A percentile compares a stretch with the other conserved stretches of the same genome.
These are phyloP conservation scores for Hygrophoropsis aurantiaca DNA, from an alignment of 768 basidiomycete genomes.

Conservation along the genomic window DNA sequence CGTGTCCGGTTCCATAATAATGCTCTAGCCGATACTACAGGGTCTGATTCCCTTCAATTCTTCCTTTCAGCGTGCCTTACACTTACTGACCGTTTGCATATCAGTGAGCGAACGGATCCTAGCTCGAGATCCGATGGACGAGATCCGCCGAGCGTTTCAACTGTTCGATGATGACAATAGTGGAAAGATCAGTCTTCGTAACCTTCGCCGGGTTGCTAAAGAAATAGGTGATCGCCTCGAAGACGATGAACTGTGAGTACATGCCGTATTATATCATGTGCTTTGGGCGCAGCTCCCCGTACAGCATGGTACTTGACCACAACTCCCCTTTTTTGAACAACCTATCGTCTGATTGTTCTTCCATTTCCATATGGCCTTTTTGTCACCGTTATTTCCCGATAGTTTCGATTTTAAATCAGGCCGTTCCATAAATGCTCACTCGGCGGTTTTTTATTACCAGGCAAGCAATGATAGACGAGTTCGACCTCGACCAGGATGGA, in stretches of 20 bases:
- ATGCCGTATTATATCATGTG: constrained; percentile 8
- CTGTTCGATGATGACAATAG: constrained; percentile 96
- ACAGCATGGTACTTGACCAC: constrained; percentile 26
- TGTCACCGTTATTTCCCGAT: constrained; percentile 24
- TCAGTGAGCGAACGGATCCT: constrained; percentile 94
- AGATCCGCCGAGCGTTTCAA: constrained; percentile 93
- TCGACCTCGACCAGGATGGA: constrained; percentile 97
- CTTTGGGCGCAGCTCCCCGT: constrained; percentile 15
- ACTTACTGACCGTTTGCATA: constrained; percentile 18
- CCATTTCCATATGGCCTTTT: constrained; percentile 16
- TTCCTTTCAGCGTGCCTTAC: constrained; percentile 1
- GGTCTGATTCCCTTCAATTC: constrained; percentile 2
- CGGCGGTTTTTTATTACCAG: constrained; percentile 44
- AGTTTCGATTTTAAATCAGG: constrained; percentile 11
- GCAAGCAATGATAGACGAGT: constrained; percentile 99
- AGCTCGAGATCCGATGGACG: constrained; percentile 93
- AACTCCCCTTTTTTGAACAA: constrained; percentile 26
- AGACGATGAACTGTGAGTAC: constrained; percentile 91
- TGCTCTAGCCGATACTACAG: not conserved
- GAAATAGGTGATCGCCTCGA: constrained; percentile 95
- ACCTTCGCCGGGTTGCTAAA: constrained; percentile 90
- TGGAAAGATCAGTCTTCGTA: constrained; percentile 89
- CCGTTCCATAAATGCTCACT: constrained; percentile 30
- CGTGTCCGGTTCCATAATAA: not conserved
- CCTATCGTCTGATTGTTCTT: constrained; percentile 17